Conservation (phyloP, 768 basidiomycete species). For the Dentipellis sp. region DNA sequence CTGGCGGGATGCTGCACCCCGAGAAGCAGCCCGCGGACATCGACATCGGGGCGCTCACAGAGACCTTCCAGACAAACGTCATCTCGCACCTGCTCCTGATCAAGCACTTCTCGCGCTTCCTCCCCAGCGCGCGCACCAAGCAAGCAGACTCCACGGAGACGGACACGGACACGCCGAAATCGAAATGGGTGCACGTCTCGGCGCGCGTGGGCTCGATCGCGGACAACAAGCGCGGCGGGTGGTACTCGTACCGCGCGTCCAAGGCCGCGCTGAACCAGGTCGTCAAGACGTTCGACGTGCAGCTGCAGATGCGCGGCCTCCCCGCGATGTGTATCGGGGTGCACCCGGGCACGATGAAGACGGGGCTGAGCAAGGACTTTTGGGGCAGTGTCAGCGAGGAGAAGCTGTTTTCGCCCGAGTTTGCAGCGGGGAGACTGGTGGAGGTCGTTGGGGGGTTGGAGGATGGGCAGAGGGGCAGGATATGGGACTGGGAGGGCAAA, state of each 20-base stretch:
- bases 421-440: slow-evolving; percentile 37
- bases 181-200: slow-evolving; percentile 53
- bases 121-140: slow-evolving; percentile 25
- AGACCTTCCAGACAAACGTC: slow-evolving; percentile 49
- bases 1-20: background rate
- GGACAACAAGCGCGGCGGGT: slow-evolving; percentile 49
- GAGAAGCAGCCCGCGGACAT: slow-evolving; percentile 38
- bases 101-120: slow-evolving; percentile 54
- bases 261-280: slow-evolving; percentile 58
- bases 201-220: slow-evolving; percentile 51
- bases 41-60: slow-evolving; percentile 27
- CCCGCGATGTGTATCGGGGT: slow-evolving; percentile 45
- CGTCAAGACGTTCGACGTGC: slow-evolving; percentile 50
- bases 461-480: slow-evolving; percentile 33
- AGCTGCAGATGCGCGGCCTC: slow-evolving; percentile 36
- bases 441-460: slow-evolving; percentile 35
- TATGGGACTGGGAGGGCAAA: slow-evolving; percentile 53
- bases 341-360: slow-evolving; percentile 55
- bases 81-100: slow-evolving; percentile 52
- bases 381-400: slow-evolving; percentile 32
- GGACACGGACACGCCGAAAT: slow-evolving; percentile 4
- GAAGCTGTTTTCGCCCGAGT: slow-evolving; percentile 39
- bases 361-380: slow-evolving; percentile 45
- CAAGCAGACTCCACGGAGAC: background rate
- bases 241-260: slow-evolving; percentile 55